Conservation (phyloP, 2,329 filamentous ascomycete genomes). For the Mollisiaceae sp. region DNA sequence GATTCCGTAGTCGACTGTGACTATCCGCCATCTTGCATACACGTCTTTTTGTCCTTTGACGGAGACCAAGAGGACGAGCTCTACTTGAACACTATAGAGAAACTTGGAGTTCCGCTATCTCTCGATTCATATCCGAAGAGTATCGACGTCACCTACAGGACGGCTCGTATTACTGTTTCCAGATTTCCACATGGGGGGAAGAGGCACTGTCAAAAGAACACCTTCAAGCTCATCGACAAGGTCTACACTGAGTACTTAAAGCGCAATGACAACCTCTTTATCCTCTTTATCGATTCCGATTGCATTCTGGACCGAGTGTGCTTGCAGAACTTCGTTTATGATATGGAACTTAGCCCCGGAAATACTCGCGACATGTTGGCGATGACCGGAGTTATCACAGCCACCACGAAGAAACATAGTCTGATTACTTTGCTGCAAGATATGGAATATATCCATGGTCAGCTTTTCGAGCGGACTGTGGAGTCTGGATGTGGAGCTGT, state of each 20-base stretch:
- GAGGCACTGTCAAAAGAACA: constrained; percentile 89
- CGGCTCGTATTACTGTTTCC: constrained; percentile 85
- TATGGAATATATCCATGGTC: constrained; percentile 97
- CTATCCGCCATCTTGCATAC: constrained; percentile 89
- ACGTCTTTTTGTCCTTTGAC: constrained; percentile 95
- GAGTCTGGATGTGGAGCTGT: constrained; percentile 94
- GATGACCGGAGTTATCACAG: constrained; percentile 97
- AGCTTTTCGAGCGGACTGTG: constrained; percentile 93
- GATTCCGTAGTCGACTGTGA: constrained; percentile 94
- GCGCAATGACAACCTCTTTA: constrained; percentile 88
- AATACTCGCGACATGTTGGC: constrained; percentile 92
- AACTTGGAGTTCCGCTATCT: constrained; percentile 79
- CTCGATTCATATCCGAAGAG: constrained; percentile 83
- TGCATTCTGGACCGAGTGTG: constrained; percentile 92
- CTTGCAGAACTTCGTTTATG: constrained; percentile 96
- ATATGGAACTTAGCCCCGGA: constrained; percentile 96
- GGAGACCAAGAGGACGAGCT: constrained; percentile 87
- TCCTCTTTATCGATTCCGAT: constrained; percentile 96
- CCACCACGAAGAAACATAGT: constrained; percentile 85
- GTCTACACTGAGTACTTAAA: constrained; percentile 88
- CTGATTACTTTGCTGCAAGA: constrained; percentile 93
- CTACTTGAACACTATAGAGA: constrained; percentile 84
- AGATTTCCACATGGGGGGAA: constrained; percentile 94
- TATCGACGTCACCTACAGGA: constrained; percentile 86
- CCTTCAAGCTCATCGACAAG: constrained; percentile 91